These are phyloP conservation scores for Suillus decipiens DNA, from an alignment of 768 basidiomycete species.

Conservation along the genomic window DNA sequence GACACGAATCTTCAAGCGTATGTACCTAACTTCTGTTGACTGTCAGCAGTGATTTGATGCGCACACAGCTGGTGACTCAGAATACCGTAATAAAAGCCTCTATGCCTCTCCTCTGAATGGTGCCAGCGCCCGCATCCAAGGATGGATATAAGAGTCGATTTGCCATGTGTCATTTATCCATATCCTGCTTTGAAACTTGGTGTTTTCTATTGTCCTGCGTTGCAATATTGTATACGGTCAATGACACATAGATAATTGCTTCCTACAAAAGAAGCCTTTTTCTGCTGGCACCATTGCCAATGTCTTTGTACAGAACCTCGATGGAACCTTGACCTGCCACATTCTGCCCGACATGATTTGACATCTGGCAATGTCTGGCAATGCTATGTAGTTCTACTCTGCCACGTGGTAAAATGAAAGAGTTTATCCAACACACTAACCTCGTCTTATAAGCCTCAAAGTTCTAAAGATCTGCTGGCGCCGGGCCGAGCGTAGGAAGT, in stretches of 20 bases:
- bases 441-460: not conserved
- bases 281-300: not conserved
- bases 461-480: not conserved
- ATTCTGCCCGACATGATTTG: not conserved
- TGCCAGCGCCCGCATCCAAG: not conserved
- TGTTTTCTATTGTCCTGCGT: not conserved
- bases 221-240: not conserved
- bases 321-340: not conserved
- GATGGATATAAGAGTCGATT: not conserved
- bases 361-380: not conserved
- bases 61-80: not conserved
- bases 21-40: not conserved
- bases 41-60: not conserved
- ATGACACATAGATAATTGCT: not conserved
- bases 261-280: not conserved
- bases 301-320: not conserved
- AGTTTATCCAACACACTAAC: not conserved
- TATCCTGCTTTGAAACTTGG: not conserved
- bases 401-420: not conserved
- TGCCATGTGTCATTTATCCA: not conserved
- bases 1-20: not conserved
- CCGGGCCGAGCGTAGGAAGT: not conserved
- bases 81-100: conserved; percentile 4
- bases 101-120: not conserved
- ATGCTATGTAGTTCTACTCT: not conserved